phyloP scores from a whole-genome alignment of 2,329 filamentous ascomycete species.

The Aspergillus brasiliensis region DNA sequence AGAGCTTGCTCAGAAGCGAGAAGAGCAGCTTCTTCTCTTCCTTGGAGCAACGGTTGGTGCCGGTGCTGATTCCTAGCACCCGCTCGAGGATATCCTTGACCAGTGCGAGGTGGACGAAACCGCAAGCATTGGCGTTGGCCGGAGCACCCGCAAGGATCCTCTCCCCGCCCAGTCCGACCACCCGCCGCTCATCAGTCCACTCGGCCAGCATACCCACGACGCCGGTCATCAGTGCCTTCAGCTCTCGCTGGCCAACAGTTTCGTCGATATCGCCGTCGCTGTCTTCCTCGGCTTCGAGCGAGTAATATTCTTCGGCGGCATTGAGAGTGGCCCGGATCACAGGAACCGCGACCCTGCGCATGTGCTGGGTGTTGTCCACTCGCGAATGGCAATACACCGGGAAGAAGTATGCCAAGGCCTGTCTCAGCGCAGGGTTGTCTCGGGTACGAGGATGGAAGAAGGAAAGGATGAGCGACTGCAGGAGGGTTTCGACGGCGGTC shows the following conservation, averaged over 20 bases:
- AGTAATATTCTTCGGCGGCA: conserved; percentile 63
- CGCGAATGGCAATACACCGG: conserved; percentile 91
- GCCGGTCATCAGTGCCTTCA: conserved; percentile 65
- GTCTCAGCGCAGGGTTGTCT: conserved; percentile 77
- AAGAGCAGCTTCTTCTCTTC: conserved; percentile 85
- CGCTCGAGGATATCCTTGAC: conserved; percentile 76
- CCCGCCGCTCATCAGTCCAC: conserved; percentile 91
- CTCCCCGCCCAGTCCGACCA: conserved; percentile 61
- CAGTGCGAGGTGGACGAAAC: conserved; percentile 78
- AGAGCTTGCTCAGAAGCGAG: conserved; percentile 77
- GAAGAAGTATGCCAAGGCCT: conserved; percentile 89
- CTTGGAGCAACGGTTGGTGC: conserved; percentile 46
- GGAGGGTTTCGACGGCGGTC: conserved; percentile 68
- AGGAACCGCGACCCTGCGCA: conserved; percentile 73
- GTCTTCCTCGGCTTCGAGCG: conserved; percentile 71
- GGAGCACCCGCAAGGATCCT: conserved; percentile 52
- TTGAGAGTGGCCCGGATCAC: conserved; percentile 70
- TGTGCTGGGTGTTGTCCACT: conserved; percentile 76
- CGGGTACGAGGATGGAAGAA: conserved; percentile 88
- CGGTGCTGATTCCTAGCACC: conserved; percentile 55
- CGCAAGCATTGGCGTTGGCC: conserved; percentile 60
- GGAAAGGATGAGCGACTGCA: conserved; percentile 78
- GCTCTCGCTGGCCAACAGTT: conserved; percentile 68
- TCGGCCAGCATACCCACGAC: conserved; percentile 80
- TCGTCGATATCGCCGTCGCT: conserved; percentile 75